phyloP scores from a whole-genome alignment of 768 basidiomycete species.

The Pleurotus pulmonarius region DNA sequence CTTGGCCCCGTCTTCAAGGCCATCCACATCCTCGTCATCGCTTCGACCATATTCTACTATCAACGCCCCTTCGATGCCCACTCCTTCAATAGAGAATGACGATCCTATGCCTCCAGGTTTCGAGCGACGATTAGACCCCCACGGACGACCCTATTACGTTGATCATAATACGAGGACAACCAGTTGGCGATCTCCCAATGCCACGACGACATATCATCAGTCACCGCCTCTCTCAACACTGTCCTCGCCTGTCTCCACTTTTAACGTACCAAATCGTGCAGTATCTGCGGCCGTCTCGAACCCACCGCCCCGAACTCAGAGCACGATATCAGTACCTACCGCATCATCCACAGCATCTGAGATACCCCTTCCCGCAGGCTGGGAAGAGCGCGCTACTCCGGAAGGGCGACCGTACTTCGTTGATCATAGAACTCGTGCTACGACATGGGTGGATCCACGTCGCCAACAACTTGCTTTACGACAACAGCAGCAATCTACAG shows the following conservation, averaged over 20 bases:
- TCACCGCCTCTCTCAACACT: slow-evolving; percentile 18
- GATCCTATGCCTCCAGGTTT: slow-evolving; percentile 72
- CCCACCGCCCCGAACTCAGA: slow-evolving; percentile 14
- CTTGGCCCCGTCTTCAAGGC: slow-evolving; percentile 18
- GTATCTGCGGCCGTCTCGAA: slow-evolving; percentile 10
- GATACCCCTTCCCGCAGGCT: slow-evolving; percentile 79
- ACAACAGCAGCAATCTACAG: slow-evolving; percentile 16
- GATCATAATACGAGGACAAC: slow-evolving; percentile 82
- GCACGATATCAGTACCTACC: slow-evolving; percentile 13
- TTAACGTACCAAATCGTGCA: slow-evolving; percentile 6
- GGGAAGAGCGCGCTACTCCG: slow-evolving; percentile 90
- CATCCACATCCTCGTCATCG: not conserved
- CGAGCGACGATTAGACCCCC: slow-evolving; percentile 76
- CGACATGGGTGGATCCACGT: slow-evolving; percentile 90
- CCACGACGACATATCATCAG: slow-evolving; percentile 17
- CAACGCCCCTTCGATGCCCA: slow-evolving; percentile 22
- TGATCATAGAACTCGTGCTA: slow-evolving; percentile 79
- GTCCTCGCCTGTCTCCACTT: slow-evolving; percentile 19
- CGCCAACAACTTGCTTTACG: slow-evolving; percentile 44
- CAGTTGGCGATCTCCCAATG: slow-evolving; percentile 67
- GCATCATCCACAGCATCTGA: slow-evolving; percentile 38
- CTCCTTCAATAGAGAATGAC: slow-evolving; percentile 38
- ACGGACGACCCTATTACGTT: slow-evolving; percentile 78
- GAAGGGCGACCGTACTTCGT: slow-evolving; percentile 73
- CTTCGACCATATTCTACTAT: slow-evolving; percentile 1